Conservation (phyloP, 805 yeast genomes). For the Candida endomychidarum region DNA sequence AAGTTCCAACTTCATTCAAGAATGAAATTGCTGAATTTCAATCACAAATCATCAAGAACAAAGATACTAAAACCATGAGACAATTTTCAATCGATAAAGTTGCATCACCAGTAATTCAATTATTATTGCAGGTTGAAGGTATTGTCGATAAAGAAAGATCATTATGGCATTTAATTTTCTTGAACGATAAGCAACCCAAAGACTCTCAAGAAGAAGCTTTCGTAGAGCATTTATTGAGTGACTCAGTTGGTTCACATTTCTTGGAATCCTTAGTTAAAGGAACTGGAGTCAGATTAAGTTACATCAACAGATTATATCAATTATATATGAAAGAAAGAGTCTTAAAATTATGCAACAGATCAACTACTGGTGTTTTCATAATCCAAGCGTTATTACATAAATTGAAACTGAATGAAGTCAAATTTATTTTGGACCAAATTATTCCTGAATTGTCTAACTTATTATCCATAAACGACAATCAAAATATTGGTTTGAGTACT, state of each 20-base stretch:
- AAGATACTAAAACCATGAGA: slow-evolving; percentile 49
- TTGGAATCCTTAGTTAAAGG: slow-evolving; percentile 67
- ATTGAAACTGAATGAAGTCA: slow-evolving; percentile 62
- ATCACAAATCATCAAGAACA: slow-evolving; percentile 33
- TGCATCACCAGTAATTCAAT: slow-evolving; percentile 85
- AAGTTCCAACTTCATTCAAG: slow-evolving; percentile 69
- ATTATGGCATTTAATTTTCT: slow-evolving; percentile 66
- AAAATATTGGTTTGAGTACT: slow-evolving; percentile 69
- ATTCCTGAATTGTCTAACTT: slow-evolving; percentile 66
- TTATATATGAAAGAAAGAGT: slow-evolving; percentile 75
- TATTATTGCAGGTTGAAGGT: slow-evolving; percentile 78
- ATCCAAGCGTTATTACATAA: slow-evolving; percentile 68
- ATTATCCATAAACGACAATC: slow-evolving; percentile 48
- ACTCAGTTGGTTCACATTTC: slow-evolving; percentile 93
- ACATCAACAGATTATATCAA: slow-evolving; percentile 66
- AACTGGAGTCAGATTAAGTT: slow-evolving; percentile 60
- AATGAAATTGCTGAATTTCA: slow-evolving; percentile 55
- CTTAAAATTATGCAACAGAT: slow-evolving; percentile 71
- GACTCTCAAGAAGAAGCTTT: slow-evolving; percentile 72
- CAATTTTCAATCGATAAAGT: slow-evolving; percentile 74
- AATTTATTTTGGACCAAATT: slow-evolving; percentile 58
- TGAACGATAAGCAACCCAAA: slow-evolving; percentile 45
- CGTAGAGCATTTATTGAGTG: slow-evolving; percentile 79
- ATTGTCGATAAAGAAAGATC: slow-evolving; percentile 71
- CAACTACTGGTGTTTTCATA: slow-evolving; percentile 81